Base-by-base conservation (phyloP, 208 protist genomes). In the Trichomonas vaginalis region DNA sequence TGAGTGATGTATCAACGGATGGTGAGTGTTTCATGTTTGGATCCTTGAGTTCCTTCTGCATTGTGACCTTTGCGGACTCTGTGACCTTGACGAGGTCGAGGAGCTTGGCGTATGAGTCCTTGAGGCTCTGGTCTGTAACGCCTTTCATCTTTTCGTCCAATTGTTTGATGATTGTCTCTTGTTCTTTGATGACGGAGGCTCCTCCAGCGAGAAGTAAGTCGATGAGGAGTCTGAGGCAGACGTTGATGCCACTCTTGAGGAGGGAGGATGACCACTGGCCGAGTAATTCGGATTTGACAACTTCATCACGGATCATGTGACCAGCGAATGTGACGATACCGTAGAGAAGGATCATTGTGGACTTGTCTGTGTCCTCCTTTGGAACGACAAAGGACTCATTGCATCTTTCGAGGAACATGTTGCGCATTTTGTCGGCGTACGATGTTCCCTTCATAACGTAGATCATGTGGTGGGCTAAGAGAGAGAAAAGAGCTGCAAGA, bases 251-350 rank as follows among this genome's bases (percentile, higher is more conserved):
- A 10, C 23, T 39, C 46, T 92, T 92, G 45, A 92, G 42, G 3
- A 92, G 32, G 3, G 10, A 9, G 6, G 12, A 48, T 8, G 86
- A 42, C 40, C 40, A 92, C 8, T 92, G n/a, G 0, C 10, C 14
- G 17, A 92, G 45, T 39, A 92, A 45, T 17, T 48, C 15, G 3
- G 45, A 39, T 15, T 48, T 42, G 51, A 92, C 14, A 1, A 92
- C 46, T 23, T n/a, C 21, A 51, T 92, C 86, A 17, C 86, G 40
- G 35, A 92, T 23, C 42, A 92, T 42, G n/a, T 92, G 86, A 2
- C 86, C 86, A n/a, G 86, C 86, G 45, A 92, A 92, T 35, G 45
- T 51, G 17, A 92, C 86, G 45, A 92, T 51, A 51, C 86, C 86
- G 42, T 45, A 23, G 12, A 92, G 45, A 35, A 92, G n/a, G 35